Base-by-base conservation (phyloP, 768 basidiomycete species). In the Russula sp. region DNA sequence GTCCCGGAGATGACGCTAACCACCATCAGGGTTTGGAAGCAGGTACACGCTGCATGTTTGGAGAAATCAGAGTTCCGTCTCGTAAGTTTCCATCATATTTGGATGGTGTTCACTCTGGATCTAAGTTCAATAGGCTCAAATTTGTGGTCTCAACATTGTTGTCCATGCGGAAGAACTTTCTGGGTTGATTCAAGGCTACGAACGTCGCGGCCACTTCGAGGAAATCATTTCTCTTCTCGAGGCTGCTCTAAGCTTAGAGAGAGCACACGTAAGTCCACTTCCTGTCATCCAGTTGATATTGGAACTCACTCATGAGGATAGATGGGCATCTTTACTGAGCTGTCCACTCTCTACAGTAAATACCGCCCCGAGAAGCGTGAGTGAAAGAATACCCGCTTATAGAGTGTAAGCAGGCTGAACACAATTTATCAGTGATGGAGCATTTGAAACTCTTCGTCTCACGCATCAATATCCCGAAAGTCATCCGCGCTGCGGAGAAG, bases 381-480 rank as follows among this genome's bases (percentile, higher is more conserved):
- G 90, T 80, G 1, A 20, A 28, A 24, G 18, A 38, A n/a, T 9
- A 22, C 63, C 20, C 5, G 5, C 0, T 57, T 10, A 20, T 20
- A n/a, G 8, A 34, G 22, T 14, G 16, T 38, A 2, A 30, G 28
- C 4, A 11, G 26, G 57, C 34, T 56, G 54, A 63, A 62, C 30
- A 64, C 65, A 48, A 55, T 3, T 57, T 24, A 55, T 16, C 62
- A 97, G 93, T 98, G 65, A 97, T 99, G 95, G 97, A 99, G 71
- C 97, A 98, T 77, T 82, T 99, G 68, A 98, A 96, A 75, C 83
- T 98, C 50, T 99, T 97, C 71, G 91, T 92, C 36, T 85, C 92
- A 42, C 89, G 95, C 59, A 94, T 96, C 82, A 98, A 99, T 78
- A 98, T 99, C 70, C 97, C 97, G 57, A 98, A 99, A 84, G 96